A percentile compares a stretch with the other conserved stretches of the same genome.
These are phyloP conservation scores for Ascochyta pisi DNA, from an alignment of 2,329 filamentous ascomycete genomes.

Conservation along the genomic window DNA sequence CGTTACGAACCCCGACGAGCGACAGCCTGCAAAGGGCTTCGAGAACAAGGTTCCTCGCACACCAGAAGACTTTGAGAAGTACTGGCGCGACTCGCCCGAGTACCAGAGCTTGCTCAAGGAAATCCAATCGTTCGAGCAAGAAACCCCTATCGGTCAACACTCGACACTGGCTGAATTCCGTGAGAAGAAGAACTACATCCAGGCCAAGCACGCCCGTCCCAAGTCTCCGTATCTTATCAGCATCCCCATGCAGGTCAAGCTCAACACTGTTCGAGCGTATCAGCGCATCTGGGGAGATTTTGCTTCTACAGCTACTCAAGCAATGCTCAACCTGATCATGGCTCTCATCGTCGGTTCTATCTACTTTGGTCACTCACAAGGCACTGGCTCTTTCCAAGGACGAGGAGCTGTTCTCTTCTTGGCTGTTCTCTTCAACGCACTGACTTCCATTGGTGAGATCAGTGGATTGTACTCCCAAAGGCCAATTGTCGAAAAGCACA, in stretches of 20 bases:
- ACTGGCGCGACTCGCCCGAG: slow-evolving; percentile 62
- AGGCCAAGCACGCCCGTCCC: slow-evolving; percentile 61
- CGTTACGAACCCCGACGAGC: slow-evolving; percentile 63
- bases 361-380: slow-evolving; percentile 61
- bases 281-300: slow-evolving; percentile 46
- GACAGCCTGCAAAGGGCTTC: slow-evolving; percentile 50
- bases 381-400: slow-evolving; percentile 60
- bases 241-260: slow-evolving; percentile 54
- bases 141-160: slow-evolving; percentile 54
- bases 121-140: slow-evolving; percentile 59
- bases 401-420: slow-evolving; percentile 67
- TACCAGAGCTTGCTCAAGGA: slow-evolving; percentile 53
- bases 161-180: slow-evolving; percentile 41
- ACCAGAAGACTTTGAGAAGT: slow-evolving; percentile 56
- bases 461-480: slow-evolving; percentile 75
- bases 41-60: slow-evolving; percentile 57
- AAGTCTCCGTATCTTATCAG: slow-evolving; percentile 66
- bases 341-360: slow-evolving; percentile 68
- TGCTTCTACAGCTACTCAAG: slow-evolving; percentile 42
- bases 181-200: slow-evolving; percentile 58
- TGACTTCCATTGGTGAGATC: slow-evolving; percentile 63
- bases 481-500: slow-evolving; percentile 89
- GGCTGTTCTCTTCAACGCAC: slow-evolving; percentile 65
- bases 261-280: slow-evolving; percentile 41
- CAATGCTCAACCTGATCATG: slow-evolving; percentile 60